Conservation (phyloP, 352 stramenopile genomes). For the Pythium biforme region DNA sequence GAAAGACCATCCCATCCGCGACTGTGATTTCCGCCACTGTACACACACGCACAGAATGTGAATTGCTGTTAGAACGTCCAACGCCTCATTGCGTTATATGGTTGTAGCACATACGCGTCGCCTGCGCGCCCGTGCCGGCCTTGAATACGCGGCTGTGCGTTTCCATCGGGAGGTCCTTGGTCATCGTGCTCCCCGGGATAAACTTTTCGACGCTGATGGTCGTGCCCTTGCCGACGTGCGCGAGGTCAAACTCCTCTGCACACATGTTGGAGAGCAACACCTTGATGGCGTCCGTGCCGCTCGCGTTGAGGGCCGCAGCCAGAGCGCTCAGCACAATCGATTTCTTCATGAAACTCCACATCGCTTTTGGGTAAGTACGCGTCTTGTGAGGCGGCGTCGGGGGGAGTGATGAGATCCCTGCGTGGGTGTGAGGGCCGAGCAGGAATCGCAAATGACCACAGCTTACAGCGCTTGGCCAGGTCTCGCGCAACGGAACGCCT, state of each 20-base stretch:
- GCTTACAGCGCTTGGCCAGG: too few relatives aligned
- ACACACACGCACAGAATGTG: background rate
- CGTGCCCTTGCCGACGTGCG: constrained; percentile 12
- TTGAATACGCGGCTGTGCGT: constrained; percentile 26
- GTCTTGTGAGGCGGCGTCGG: background rate
- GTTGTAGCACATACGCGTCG: constrained; percentile 22
- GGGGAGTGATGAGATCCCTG: too few relatives aligned
- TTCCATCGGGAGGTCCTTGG: constrained; percentile 16
- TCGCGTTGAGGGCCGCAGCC: background rate
- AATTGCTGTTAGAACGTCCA: too few relatives aligned
- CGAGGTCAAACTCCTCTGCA: constrained; percentile 22
- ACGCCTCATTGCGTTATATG: too few relatives aligned
- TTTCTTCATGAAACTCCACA: constrained; percentile 13
- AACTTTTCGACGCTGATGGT: constrained; percentile 21
- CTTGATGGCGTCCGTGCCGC: constrained; percentile 9
- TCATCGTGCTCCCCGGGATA: constrained; percentile 13
- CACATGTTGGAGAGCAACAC: constrained; percentile 28
- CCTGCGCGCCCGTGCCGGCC: constrained; percentile 21
- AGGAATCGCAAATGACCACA: constrained; percentile 14
- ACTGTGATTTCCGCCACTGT: constrained; percentile 29
- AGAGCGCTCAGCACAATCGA: constrained; percentile 1
- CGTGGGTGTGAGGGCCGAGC: too few relatives aligned
- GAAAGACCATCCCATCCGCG: constrained; percentile 11
- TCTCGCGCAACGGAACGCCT: too few relatives aligned
- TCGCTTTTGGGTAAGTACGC: too few relatives aligned